phyloP scores from a whole-genome alignment of 441 rosid genomes.

The Syzygium syzygioides region DNA sequence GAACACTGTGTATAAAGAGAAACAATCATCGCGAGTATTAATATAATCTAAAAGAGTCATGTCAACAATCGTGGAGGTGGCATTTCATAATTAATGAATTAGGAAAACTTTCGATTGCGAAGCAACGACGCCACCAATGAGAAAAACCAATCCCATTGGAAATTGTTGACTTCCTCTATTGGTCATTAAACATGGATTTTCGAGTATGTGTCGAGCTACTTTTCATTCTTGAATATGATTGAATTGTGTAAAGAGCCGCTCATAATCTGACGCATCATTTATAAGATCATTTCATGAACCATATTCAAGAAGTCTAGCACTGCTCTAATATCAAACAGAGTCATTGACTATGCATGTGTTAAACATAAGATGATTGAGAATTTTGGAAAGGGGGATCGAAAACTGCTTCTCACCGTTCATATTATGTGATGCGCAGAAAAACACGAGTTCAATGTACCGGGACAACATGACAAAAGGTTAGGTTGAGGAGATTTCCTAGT shows the following conservation, averaged over 20 bases:
- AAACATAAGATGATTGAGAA: neutral
- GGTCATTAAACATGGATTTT: neutral
- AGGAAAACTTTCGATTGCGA: neutral
- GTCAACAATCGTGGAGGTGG: neutral
- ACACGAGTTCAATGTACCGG: neutral
- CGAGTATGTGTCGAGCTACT: neutral
- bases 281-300: neutral
- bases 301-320: neutral
- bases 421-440: neutral
- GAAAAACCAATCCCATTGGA: neutral
- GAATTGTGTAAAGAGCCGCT: neutral
- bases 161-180: neutral
- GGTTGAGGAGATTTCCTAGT: neutral
- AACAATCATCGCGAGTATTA: neutral
- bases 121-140: neutral
- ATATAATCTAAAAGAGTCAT: neutral
- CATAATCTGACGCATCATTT: neutral
- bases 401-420: neutral
- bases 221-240: neutral
- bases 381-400: neutral
- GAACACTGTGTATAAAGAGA: neutral
- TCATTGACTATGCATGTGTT: neutral
- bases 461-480: neutral
- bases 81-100: neutral
- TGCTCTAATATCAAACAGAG: neutral